phyloP scores from a whole-genome alignment of 371 early-diverging fungal species.

The Mortierella sp. region DNA sequence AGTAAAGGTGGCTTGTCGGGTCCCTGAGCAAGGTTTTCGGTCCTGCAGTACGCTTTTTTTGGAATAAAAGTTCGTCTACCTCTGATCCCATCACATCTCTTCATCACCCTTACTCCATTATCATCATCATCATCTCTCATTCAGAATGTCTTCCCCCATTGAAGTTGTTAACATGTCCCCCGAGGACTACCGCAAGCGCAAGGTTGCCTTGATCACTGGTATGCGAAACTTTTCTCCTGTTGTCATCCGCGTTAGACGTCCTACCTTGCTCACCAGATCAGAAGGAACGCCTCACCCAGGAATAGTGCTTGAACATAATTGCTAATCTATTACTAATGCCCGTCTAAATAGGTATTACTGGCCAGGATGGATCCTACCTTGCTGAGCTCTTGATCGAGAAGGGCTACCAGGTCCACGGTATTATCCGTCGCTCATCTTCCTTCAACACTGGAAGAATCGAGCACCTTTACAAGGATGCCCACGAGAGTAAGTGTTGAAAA shows the following conservation, averaged over 20 bases:
- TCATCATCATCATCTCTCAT: not conserved
- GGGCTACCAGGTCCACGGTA: slow-evolving; percentile 88
- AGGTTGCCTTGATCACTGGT: slow-evolving; percentile 76
- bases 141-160: slow-evolving; percentile 53
- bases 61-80: too few relatives aligned
- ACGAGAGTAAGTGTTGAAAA: slow-evolving; percentile 62
- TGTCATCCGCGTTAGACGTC: not conserved
- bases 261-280: not conserved
- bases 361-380: slow-evolving; percentile 88
- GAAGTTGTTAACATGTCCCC: slow-evolving; percentile 52
- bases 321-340: too few relatives aligned
- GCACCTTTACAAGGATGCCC: slow-evolving; percentile 82
- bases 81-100: slow-evolving; percentile 3
- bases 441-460: slow-evolving; percentile 89
- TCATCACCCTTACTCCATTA: not conserved
- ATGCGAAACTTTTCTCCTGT: slow-evolving; percentile 17
- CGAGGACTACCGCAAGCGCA: slow-evolving; percentile 69
- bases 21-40: too few relatives aligned
- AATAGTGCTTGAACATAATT: not conserved
- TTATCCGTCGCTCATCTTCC: slow-evolving; percentile 86
- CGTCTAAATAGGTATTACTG: slow-evolving; percentile 79
- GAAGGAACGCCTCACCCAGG: not conserved
- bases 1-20: too few relatives aligned
- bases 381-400: slow-evolving; percentile 80
- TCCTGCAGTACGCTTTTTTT: too few relatives aligned